Base-by-base conservation (phyloP, 2,329 filamentous ascomycete genomes). In the Xylariomycetidae sp. region DNA sequence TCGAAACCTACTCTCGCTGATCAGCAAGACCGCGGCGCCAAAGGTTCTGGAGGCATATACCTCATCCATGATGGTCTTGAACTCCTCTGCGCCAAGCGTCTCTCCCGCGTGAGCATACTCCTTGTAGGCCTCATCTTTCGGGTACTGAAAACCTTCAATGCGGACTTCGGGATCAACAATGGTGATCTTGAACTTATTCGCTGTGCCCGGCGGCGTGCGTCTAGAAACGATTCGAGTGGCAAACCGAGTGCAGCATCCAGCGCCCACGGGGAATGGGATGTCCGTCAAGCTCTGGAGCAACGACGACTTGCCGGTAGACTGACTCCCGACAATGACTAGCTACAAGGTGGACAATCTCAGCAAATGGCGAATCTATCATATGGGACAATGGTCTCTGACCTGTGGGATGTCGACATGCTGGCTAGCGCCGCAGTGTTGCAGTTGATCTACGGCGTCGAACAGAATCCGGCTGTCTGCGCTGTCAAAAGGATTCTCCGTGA, bases 291-390 rank as follows among this genome's bases (percentile, higher is more conserved):
- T 85, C 56, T 86, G 82, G 42, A 86, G 59, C 34, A 85, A 78
- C 4, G 80, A 85, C 64, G 78, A 83, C 69, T 86, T 86, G 57
- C 82, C 82, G 48, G 80, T 83, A 6, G 80, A 85, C 54, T 85
- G 82, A 51, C 82, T 84, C 46, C 82, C 82, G 30, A 86, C 81
- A 20, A 86, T 82, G 40, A 77, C 80, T 46, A 86, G 84, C 64
- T 86, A 33, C 12, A 12, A 23, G 20, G n/a, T 23, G 20, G 20
- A 23, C 20, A n/a, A n/a, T n/a, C n/a, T n/a, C n/a, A n/a, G n/a
- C n/a, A n/a, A n/a, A n/a, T n/a, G n/a, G n/a, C n/a, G n/a, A n/a
- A n/a, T n/a, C n/a, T n/a, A n/a, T n/a, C n/a, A n/a, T n/a, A n/a
- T n/a, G n/a, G n/a, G 8, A n/a, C 20, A 23, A 8, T n/a, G 4